A percentile compares a stretch with the other conserved stretches of the same genome.
Conservation (phyloP, 257 asterid genomes). For the Capsicum baccatum region DNA sequence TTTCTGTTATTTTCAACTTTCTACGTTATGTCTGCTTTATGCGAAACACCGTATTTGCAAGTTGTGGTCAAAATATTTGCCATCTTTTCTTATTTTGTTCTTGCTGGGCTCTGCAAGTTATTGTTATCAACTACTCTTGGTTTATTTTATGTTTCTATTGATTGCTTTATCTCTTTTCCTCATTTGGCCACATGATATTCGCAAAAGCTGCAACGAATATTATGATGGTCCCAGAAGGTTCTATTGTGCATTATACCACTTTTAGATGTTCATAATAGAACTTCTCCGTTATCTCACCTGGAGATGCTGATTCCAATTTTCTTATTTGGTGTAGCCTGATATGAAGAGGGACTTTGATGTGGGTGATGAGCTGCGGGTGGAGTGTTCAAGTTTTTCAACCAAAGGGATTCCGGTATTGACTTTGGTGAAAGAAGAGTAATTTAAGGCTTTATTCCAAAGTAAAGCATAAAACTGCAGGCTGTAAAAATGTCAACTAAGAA, state of each 20-base stretch:
- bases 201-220: neutral
- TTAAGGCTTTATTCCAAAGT: neutral
- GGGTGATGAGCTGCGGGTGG: conserved; percentile 73
- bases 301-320: neutral
- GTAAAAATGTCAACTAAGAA: neutral
- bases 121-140: neutral
- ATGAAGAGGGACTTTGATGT: conserved; percentile 53
- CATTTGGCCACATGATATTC: neutral
- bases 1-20: neutral
- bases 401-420: conserved; percentile 90
- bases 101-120: neutral
- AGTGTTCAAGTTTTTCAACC: conserved; percentile 78
- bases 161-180: neutral
- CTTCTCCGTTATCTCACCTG: neutral
- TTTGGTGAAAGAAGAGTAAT: conserved; percentile 47
- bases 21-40: neutral
- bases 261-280: neutral
- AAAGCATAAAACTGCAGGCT: conserved; percentile 22
- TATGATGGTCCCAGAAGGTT: conserved; percentile 10
- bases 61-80: neutral
- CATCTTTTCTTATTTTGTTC: neutral
- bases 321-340: conserved; percentile 53
- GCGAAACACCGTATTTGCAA: neutral
- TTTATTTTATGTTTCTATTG: neutral
- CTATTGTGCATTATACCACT: neutral